Evolutionary conservation across 106 monocot genomes (phyloP).

Genomic region (Gastrodia elata): DNA sequence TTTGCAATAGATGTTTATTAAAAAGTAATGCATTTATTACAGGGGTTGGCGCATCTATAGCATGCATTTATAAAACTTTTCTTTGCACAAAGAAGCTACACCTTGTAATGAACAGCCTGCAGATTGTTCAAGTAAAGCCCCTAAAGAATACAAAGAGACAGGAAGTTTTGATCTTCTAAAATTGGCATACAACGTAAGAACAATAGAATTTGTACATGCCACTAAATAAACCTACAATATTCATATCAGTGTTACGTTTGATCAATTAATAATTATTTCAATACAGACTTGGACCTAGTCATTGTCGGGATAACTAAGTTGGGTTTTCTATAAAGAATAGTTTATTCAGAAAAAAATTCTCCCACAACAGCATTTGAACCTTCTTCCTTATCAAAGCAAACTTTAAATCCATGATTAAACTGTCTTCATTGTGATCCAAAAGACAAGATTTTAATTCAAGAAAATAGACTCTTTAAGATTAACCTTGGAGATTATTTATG

Average conservation of each 20-base stretch:
- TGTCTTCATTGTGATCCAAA: not conserved
- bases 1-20: not conserved
- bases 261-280: not conserved
- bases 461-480: not conserved
- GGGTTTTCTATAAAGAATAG: not conserved
- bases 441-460: not conserved
- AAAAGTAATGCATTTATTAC: not conserved
- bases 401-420: not conserved
- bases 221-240: slow-evolving; percentile 1
- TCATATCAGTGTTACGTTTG: not conserved
- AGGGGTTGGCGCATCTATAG: not conserved
- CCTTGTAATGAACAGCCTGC: not conserved
- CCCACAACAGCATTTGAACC: not conserved
- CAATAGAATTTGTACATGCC: not conserved
- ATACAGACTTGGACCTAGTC: not conserved
- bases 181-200: not conserved
- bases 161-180: not conserved
- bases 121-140: not conserved
- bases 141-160: not conserved
- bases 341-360: not conserved
- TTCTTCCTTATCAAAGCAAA: not conserved
- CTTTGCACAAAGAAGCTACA: not conserved
- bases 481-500: too few relatives aligned
- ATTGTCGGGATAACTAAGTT: not conserved
- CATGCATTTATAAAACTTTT: not conserved